Evolutionary conservation across 371 early-diverging fungal genomes (phyloP), one percentile per base, ranked within the genome.

Genomic region (Mucor ambiguus): DNA sequence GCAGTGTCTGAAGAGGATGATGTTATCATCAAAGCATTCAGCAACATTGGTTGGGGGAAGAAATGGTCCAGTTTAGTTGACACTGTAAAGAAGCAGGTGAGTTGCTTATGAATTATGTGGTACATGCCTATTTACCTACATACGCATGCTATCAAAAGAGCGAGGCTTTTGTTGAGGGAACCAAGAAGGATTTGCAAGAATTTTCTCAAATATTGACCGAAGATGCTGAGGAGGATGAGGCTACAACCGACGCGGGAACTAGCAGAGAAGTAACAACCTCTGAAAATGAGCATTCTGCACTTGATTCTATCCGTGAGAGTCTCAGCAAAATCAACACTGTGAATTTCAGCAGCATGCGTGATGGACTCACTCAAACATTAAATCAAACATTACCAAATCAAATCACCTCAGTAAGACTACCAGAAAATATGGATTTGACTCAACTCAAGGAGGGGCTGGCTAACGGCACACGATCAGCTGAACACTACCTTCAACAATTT

Each of bases 391-490:
- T 75, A 44, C 74, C 77, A 20, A 54, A 38, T 5, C 76, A 72
- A 49, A 64, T 76, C 7, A 61, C 64, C 11, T 66, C 72, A 8
- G 71, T 83, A 1, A 67, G 67, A 58, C 60, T 83, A 55, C 84
- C 84, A 14, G 80, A 79, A 44, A 80, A 79, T 49, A 77, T 81
- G 62, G 72, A 81, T 43, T 61, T 83, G 48, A 68, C 63, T 26
- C 75, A 73, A 29, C 44, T 83, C 11, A 72, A 70, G 44, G 75
- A 81, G 49, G 84, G 76, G 44, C 61, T 81, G 52, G 63, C 65
- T 18, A 78, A 74, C n/a, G 80, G 81, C 28, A 81, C 84, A 11
- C 69, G 73, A 2, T 81, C 79, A 63, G 84, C 84, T 57, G 84
- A 83, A 61, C 81, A 81, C 37, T 83, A 83, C 43, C 63, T 83